These are phyloP conservation scores for Scortechinia acanthostroma DNA, from an alignment of 2,329 filamentous ascomycete species.

Conservation along the genomic window DNA sequence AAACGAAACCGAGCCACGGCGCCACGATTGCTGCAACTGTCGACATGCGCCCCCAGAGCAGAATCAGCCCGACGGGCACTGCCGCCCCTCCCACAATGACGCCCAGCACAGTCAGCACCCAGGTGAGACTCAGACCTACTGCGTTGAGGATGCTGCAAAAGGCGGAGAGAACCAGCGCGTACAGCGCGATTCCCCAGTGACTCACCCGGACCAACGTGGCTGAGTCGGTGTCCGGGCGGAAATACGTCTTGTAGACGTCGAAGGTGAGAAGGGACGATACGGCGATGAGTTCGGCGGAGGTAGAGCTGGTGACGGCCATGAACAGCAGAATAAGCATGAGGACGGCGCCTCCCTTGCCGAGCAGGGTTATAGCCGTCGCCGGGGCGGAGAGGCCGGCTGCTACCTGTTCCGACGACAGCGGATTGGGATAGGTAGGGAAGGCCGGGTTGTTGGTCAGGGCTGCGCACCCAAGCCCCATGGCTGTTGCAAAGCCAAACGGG, in stretches of 20 bases:
- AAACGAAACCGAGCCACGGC: slow-evolving; percentile 30
- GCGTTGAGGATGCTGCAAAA: slow-evolving; percentile 37
- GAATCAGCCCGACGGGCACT: slow-evolving; percentile 29
- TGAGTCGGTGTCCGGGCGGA: slow-evolving; percentile 34
- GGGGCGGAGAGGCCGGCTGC: slow-evolving; percentile 36
- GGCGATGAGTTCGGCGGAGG: slow-evolving; percentile 39
- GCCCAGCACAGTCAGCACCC: slow-evolving; percentile 8
- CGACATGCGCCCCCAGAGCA: slow-evolving; percentile 35
- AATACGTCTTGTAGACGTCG: slow-evolving; percentile 40
- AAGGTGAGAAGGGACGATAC: slow-evolving; percentile 39
- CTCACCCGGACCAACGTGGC: slow-evolving; percentile 30
- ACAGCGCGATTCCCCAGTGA: slow-evolving; percentile 35
- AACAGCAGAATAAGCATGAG: slow-evolving; percentile 37
- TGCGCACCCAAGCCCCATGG: slow-evolving; percentile 32
- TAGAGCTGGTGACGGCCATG: slow-evolving; percentile 40
- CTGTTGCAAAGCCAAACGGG: slow-evolving; percentile 35
- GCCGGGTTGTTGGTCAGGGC: slow-evolving; percentile 34
- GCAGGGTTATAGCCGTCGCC: slow-evolving; percentile 30
- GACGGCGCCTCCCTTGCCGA: slow-evolving; percentile 29
- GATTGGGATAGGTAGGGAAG: slow-evolving; percentile 31
- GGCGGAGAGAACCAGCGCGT: slow-evolving; percentile 35
- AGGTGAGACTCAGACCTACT: slow-evolving; percentile 37
- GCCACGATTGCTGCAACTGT: slow-evolving; percentile 22
- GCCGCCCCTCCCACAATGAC: too few relatives aligned
- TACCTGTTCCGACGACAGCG: slow-evolving; percentile 27